Base-by-base conservation (phyloP, 2,329 filamentous ascomycete species). In the Erysiphe neolycopersici region DNA sequence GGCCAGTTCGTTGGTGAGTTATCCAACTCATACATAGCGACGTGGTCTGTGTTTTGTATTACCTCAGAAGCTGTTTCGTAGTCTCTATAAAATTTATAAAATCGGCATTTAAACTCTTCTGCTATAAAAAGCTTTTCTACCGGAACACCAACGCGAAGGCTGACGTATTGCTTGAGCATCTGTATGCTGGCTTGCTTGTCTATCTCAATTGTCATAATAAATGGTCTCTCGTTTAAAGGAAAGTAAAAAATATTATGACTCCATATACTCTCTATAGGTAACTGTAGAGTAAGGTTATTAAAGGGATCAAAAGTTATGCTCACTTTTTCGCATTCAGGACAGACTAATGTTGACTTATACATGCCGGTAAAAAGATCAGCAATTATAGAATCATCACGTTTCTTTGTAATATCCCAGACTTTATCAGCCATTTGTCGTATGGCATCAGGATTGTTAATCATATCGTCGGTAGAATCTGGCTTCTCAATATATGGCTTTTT, bases 291-390 rank as follows among this genome's bases (percentile, higher is more conserved):
- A 46, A 98, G 63, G 50, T 91, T 89, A 59, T 84, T 94, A 65
- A 92, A 98, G 0, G 89, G 89, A 57, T 98, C 89, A 55, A 98
- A 98, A 0, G 89, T 95, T 53, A 98, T 93, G 69, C 85, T 94
- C 60, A 95, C 79, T 62, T 95, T 98, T 52, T 78, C 70, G 58
- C 89, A 98, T 8, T 69, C 71, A 0, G 89, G 89, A 56, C 89
- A 98, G 49, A 89, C 78, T 49, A 98, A 70, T 0, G 87, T 95
- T 38, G 91, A 95, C 63, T 95, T 94, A 69, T 95, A 98, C 69
- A 95, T 83, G 49, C 89, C 89, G 18, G 83, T 91, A 59, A 98
- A 98, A 11, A 98, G 67, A 56, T 98, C 89, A 45, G 83, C 87
- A 50, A 94, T 81, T 36, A 95, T 79, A 0, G 89, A 95, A 56